Base-by-base conservation (phyloP, 768 basidiomycete genomes). In the Auricularia auricula-judae region DNA sequence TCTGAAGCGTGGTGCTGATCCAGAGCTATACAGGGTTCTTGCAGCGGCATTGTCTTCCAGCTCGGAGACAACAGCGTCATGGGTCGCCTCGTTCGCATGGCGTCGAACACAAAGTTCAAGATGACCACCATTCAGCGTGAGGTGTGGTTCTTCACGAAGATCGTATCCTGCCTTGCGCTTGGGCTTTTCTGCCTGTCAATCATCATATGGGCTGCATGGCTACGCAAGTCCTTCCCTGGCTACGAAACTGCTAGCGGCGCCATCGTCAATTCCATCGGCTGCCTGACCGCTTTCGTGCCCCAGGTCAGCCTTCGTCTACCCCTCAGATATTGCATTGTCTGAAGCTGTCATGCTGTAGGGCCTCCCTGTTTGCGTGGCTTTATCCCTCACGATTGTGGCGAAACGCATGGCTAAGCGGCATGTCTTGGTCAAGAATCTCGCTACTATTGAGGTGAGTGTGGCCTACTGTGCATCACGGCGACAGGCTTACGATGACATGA, bases 41-140 rank as follows among this genome's bases (percentile, higher is more conserved):
- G 78, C 36, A 75, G 69, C 39, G 78, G 79, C 23, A 67, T 80
- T 0, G 77, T 77, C 3, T 77, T 81, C 39, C 75, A 77, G 34
- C 78, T 75, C 1, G 80, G 80, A 43, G 77, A 78, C 66, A 80
- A 75, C 43, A 75, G 39, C 51, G 61, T 65, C 44, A 51, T 61
- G 62, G 84, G 83, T 7, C 80, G 81, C 35, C 79, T 85, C 65
- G 83, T 84, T 29, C 77, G 80, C 66, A 78, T 84, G 69, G 82
- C 83, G 0, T 78, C 76, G 18, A 75, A 78, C 61, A 76, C 75
- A 11, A 80, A 79, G 65, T 74, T 77, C 70, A 80, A 78, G 65
- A 69, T 80, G 42, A 81, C 81, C 0, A 77, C 80, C 29, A 77
- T 82, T 34, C 80, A 82, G 67, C 64, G 68, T 66, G 81, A 82